These are phyloP conservation scores for Brassica juncea DNA, from an alignment of 345 rosid species.

Conservation along the genomic window DNA sequence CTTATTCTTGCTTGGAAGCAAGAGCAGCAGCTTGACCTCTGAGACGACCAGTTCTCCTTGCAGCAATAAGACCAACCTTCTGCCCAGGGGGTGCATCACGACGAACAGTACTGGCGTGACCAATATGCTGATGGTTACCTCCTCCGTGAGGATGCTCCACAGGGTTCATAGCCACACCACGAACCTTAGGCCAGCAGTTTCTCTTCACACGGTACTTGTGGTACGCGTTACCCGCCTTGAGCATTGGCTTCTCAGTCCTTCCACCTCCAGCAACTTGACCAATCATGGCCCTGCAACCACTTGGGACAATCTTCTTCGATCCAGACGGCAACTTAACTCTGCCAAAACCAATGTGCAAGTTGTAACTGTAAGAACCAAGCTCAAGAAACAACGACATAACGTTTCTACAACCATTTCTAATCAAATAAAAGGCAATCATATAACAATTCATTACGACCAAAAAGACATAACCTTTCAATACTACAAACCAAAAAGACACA, in stretches of 20 bases:
- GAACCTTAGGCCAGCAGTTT: slow-evolving; percentile 1
- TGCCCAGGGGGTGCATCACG: not conserved
- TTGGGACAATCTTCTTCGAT: not conserved
- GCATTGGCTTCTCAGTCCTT: not conserved
- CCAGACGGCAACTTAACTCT: not conserved
- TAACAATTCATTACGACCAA: not conserved
- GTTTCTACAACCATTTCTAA: not conserved
- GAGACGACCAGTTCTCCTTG: not conserved
- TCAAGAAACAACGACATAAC: not conserved
- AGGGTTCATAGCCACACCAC: not conserved
- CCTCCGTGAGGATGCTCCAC: not conserved
- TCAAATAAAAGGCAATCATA: not conserved
- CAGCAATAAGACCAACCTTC: not conserved
- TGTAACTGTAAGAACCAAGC: not conserved
- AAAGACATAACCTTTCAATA: not conserved
- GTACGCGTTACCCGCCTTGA: not conserved
- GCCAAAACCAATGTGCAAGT: not conserved
- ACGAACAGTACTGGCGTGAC: not conserved
- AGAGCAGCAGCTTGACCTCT: slow-evolving; percentile 6
- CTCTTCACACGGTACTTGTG: slow-evolving; percentile 1
- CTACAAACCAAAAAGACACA: not conserved
- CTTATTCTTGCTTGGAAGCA: slow-evolving; percentile 3
- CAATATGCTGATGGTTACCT: not conserved
- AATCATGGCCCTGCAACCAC: not conserved
- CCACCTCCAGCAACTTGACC: not conserved